phyloP scores from a whole-genome alignment of 2,329 filamentous ascomycete genomes.

The Diplodia mutila region DNA sequence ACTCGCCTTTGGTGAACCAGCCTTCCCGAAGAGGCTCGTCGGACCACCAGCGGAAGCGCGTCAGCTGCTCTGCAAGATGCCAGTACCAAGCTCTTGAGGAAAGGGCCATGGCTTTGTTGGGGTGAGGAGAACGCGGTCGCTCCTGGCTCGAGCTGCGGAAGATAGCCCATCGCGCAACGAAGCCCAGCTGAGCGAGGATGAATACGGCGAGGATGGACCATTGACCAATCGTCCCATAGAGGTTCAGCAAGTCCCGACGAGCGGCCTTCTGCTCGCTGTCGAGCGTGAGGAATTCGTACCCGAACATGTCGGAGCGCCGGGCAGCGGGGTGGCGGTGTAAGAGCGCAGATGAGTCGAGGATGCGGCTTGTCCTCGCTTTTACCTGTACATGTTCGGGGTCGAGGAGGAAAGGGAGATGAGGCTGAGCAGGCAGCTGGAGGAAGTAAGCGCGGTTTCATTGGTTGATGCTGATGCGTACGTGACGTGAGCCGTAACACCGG shows the following conservation, averaged over 20 bases:
- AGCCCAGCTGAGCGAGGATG: slow-evolving; percentile 46
- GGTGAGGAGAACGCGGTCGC: slow-evolving; percentile 48
- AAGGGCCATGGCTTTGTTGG: slow-evolving; percentile 38
- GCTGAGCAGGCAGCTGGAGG: background rate
- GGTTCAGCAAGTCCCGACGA: slow-evolving; percentile 58
- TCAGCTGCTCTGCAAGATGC: slow-evolving; percentile 33
- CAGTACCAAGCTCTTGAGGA: slow-evolving; percentile 34
- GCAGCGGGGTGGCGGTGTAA: background rate
- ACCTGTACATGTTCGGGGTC: slow-evolving; percentile 3
- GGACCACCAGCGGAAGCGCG: slow-evolving; percentile 49
- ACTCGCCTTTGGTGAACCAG: slow-evolving; percentile 57
- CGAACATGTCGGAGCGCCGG: slow-evolving; percentile 32
- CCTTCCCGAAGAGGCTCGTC: slow-evolving; percentile 48
- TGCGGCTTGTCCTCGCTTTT: background rate
- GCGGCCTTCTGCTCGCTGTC: slow-evolving; percentile 54
- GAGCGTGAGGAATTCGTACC: slow-evolving; percentile 59
- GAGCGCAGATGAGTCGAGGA: background rate
- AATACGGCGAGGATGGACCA: slow-evolving; percentile 55
- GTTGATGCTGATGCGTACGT: background rate
- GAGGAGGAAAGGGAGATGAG: background rate
- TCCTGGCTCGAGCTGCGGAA: slow-evolving; percentile 27
- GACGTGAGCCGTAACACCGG: background rate
- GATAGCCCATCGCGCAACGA: slow-evolving; percentile 32
- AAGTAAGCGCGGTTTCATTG: slow-evolving; percentile 14
- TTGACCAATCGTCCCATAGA: slow-evolving; percentile 60